These are phyloP conservation scores for Fusarium sp. DNA, from an alignment of 2,329 filamentous ascomycete species.

Conservation along the genomic window DNA sequence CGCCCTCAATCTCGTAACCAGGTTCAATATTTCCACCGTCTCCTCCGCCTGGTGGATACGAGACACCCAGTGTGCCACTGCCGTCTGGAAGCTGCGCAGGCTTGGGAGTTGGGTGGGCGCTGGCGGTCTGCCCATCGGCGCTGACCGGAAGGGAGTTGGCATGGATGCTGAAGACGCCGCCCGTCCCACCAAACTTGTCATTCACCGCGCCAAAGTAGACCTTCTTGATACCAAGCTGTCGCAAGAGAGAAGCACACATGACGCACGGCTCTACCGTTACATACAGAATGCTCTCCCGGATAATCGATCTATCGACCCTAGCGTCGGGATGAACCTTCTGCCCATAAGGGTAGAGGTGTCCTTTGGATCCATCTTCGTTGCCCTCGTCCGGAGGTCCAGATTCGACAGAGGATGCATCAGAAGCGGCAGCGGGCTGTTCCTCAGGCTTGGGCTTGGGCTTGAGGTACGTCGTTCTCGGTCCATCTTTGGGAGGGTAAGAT, in stretches of 20 bases:
- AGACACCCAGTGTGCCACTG: conserved; percentile 53
- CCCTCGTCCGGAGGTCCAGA: conserved; percentile 55
- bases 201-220: conserved; percentile 97
- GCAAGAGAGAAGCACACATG: conserved; percentile 95
- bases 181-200: conserved; percentile 96
- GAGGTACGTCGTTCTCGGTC: conserved; percentile 50
- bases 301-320: conserved; percentile 73
- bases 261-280: conserved; percentile 98
- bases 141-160: conserved; percentile 64
- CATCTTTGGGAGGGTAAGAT: conserved; percentile 55
- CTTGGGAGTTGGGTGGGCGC: conserved; percentile 55
- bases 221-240: conserved; percentile 86
- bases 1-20: conserved; percentile 85
- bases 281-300: conserved; percentile 83
- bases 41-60: conserved; percentile 56
- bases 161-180: conserved; percentile 91
- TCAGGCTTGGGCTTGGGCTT: conserved; percentile 54
- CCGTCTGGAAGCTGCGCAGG: conserved; percentile 55
- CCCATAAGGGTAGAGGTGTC: conserved; percentile 71
- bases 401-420: conserved; percentile 44
- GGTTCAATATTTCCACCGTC: conserved; percentile 79
- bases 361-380: conserved; percentile 66
- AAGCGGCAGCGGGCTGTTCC: conserved; percentile 37
- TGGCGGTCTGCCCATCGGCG: conserved; percentile 55
- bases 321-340: conserved; percentile 68